These are phyloP conservation scores for Nitzschia sp. DNA, from an alignment of 108 stramenopile genomes.

Conservation along the genomic window DNA sequence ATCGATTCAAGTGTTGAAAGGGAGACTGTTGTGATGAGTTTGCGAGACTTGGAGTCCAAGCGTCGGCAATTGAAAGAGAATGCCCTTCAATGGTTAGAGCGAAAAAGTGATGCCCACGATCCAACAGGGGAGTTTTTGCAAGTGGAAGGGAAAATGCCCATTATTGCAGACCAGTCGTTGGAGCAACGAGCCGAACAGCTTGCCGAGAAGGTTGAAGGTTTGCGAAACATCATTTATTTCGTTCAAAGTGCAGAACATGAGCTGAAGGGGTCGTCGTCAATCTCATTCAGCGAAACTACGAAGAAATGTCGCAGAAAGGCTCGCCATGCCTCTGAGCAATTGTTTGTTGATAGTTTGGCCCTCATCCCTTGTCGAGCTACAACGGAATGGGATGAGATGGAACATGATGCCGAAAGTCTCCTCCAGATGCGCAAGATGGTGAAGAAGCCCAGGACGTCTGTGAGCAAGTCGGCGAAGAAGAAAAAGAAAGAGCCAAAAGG, in stretches of 20 bases:
- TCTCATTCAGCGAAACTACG: neutral
- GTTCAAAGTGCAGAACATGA: neutral
- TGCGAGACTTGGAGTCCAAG: neutral
- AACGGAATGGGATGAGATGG: neutral
- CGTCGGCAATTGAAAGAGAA: neutral
- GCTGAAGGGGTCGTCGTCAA: neutral
- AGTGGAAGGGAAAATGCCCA: constrained; percentile 5
- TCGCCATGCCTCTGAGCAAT: neutral
- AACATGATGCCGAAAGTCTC: neutral
- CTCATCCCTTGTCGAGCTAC: neutral
- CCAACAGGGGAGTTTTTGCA: constrained; percentile 14
- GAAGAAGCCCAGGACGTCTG: no score
- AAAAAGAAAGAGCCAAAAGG: no score
- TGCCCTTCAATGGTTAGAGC: neutral
- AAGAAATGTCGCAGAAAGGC: neutral
- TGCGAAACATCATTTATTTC: constrained; percentile 6
- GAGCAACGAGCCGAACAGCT: neutral
- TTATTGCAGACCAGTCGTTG: neutral
- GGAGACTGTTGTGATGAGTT: neutral
- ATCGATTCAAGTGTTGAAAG: neutral
- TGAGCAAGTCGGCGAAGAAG: no score
- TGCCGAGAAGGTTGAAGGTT: neutral
- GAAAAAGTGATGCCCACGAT: neutral
- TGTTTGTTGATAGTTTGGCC: neutral
- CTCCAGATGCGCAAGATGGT: neutral